A percentile compares a stretch with the other conserved stretches of the same genome.
phyloP scores from a whole-genome alignment of 2,329 filamentous ascomycete genomes.

The Xylariaceae sp. region DNA sequence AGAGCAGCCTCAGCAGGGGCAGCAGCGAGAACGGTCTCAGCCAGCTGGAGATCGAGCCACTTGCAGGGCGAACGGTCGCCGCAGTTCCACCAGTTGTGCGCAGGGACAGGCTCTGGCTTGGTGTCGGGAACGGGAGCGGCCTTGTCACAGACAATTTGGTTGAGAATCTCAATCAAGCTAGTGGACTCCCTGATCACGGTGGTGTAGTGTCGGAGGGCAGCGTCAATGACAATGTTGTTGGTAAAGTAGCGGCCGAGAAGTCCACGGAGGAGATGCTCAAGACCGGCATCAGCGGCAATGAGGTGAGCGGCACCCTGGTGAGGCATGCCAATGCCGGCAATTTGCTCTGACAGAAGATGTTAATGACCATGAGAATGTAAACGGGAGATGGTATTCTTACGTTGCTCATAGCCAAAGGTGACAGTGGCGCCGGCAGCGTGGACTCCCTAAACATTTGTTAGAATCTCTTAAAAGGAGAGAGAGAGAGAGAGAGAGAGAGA shows the following conservation, averaged over 20 bases:
- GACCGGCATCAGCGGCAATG: neutral
- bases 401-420: neutral
- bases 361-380: neutral
- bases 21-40: neutral
- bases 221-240: neutral
- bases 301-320: neutral
- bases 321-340: neutral
- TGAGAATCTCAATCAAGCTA: neutral
- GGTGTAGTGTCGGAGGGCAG: neutral
- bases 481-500: neutral
- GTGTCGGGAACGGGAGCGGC: neutral
- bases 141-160: neutral
- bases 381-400: neutral
- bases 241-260: neutral
- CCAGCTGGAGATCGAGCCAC: neutral
- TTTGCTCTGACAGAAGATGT: neutral
- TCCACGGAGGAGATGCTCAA: neutral
- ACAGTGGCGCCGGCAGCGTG: neutral
- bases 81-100: neutral
- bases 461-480: neutral
- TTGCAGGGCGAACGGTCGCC: neutral
- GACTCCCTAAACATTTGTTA: neutral
- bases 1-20: neutral
- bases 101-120: neutral
- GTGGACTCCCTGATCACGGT: neutral